Evolutionary conservation across 441 rosid species (phyloP).

Genomic region (Eutrema salsugineum): DNA sequence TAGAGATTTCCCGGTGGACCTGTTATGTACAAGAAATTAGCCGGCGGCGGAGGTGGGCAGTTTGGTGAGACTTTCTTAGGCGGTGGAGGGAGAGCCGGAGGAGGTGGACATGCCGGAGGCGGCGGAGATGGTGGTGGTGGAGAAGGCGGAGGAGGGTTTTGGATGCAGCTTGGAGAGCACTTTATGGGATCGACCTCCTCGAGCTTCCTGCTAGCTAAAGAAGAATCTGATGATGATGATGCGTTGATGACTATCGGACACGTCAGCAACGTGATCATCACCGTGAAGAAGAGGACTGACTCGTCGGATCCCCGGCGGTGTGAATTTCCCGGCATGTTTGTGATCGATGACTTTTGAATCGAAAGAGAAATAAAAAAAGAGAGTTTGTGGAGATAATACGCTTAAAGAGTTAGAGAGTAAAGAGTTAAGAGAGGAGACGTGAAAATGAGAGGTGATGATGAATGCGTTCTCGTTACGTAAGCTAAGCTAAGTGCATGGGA

Average conservation of each 20-base stretch:
- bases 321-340: constrained; percentile 13
- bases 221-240: constrained; percentile 17
- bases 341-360: neutral
- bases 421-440: constrained; percentile 21
- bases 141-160: constrained; percentile 60
- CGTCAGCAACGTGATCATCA: constrained; percentile 24
- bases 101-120: constrained; percentile 38
- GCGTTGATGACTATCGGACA: constrained; percentile 14
- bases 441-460: constrained; percentile 32
- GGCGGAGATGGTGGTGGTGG: constrained; percentile 40
- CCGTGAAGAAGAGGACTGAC: neutral
- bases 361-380: constrained; percentile 2
- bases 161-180: constrained; percentile 54
- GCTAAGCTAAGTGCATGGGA: constrained; percentile 33
- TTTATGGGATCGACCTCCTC: constrained; percentile 38
- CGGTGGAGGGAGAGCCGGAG: constrained; percentile 48
- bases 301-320: constrained; percentile 7
- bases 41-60: constrained; percentile 43
- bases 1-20: constrained; percentile 82
- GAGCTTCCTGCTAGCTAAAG: constrained; percentile 19
- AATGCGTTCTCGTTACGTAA: constrained; percentile 34
- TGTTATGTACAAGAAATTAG: constrained; percentile 56
- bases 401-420: neutral
- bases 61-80: constrained; percentile 23
- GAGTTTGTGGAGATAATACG: constrained; percentile 3